Evolutionary conservation across 2,329 filamentous ascomycete species (phyloP), one percentile per base, ranked within the genome.

Genomic region (Claviceps sorghi): DNA sequence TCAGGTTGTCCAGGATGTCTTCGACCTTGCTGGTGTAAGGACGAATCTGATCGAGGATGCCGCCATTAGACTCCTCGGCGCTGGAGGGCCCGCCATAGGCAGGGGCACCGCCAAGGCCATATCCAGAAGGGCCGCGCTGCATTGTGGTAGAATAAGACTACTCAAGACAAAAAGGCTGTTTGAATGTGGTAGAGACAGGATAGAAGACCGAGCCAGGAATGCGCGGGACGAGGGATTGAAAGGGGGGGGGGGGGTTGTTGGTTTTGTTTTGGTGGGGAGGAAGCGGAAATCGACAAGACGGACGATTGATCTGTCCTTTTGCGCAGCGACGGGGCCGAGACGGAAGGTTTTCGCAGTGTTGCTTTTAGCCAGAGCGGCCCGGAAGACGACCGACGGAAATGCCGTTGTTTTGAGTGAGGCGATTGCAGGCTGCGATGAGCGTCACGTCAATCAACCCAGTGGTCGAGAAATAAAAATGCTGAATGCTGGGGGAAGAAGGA

Each of bases 11-110:
- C 65, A 98, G 71, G 66, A 87, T 72, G 67, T 98, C 93, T 73
- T 98, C 93, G 59, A 98, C 91, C 78, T 96, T 97, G 83, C 87
- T 95, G 50, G 93, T 98, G 71, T 97, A 90, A 68, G 89, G 82
- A 58, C 93, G 80, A 65, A 98, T 88, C 62, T 88, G 79, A 68
- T 96, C 93, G 60, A 98, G 80, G 53, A 68, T 54, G 59, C 61
- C 60, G 51, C 62, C 64, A 53, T 81, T 88, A 48, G 84, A 79
- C 62, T 89, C 83, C 34, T 65, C 62, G 38, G 56, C 47, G 44
- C 32, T 58, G 71, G 74, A 62, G 72, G 76, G 54, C 75, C 75
- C 79, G 57, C 79, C 83, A 62, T 88, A 90, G 58, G 82, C 80
- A 64, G 63, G 62, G 51, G 81, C 83, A 67, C 83, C 79, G 63